Evolutionary conservation across 116 monocot species (phyloP), one percentile per base, ranked within the genome.

Genomic region (Cymodocea nodosa): DNA sequence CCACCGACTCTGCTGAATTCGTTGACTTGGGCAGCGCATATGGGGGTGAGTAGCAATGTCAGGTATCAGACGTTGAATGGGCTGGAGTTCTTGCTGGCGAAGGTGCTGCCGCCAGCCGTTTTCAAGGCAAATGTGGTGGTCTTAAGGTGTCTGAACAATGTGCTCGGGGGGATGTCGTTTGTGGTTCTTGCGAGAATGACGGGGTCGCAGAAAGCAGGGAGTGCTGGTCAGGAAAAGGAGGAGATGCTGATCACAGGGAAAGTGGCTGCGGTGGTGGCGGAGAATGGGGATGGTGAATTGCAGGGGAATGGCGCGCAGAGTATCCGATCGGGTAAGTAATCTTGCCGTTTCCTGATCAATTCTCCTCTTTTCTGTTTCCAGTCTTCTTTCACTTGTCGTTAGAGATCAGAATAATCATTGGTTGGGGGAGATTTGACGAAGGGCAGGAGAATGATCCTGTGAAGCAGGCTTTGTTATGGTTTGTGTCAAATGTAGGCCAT

Each of bases 31-130:
- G 81, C 93, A 12, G 15, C 76, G 11, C 94, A 94, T 37, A 86
- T 94, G 94, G 89, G 89, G 14, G 51, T 84, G 24, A 94, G 94
- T 59, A 89, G 86, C 72, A 94, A 94, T 55, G 35, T 94, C 30
- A 73, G 94, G 76, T 94, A 94, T 76, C 94, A 94, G 73, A 73
- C 86, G 35, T 69, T 94, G 58, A 94, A 89, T 58, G 94, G 94
- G 18, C 22, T 89, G 55, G 94, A 94, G 74, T 89, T 70, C 52
- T 66, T 78, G 60, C 64, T 89, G 57, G 89, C 76, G 22, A 76
- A 75, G 48, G 74, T 37, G 18, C 54, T 89, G 59, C 78, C 94
- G 10, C 65, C 84, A 18, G 35, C 79, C 5, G 84, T 64, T 22
- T 94, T 94, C 63, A 94, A 89, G 70, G 78, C 52, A 5, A 79